Percentiles rank a stretch among this genome's conserved stretches.
Conservation (phyloP, 768 basidiomycete species). For the Sarcodon aspratus region DNA sequence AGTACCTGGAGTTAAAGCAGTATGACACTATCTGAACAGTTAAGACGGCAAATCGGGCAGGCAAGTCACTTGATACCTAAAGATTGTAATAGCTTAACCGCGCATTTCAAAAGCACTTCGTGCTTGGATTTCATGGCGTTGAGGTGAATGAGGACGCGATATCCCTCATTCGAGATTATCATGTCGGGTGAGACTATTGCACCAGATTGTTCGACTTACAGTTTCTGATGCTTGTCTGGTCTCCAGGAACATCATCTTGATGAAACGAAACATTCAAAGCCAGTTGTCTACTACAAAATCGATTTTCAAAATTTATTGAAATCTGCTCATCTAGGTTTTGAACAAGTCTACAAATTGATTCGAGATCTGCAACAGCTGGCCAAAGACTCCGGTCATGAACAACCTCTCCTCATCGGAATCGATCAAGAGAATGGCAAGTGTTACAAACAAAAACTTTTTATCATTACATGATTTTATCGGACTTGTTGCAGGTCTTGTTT, state of each 20-base stretch:
- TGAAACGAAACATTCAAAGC: conserved; percentile 59
- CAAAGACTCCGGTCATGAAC: conserved; percentile 40
- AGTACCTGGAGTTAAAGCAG: background rate
- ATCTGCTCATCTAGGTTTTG: conserved; percentile 25
- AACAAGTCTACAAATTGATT: conserved; percentile 38
- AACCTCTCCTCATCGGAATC: conserved; percentile 53
- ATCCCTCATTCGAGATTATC: conserved; percentile 48
- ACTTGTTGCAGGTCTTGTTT: conserved; percentile 42
- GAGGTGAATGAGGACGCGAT: conserved; percentile 38
- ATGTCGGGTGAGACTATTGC: conserved; percentile 33
- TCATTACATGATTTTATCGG: background rate
- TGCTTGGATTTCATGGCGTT: conserved; percentile 57
- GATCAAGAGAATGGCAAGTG: conserved; percentile 64
- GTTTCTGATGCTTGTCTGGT: background rate
- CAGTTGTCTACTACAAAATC: conserved; percentile 1
- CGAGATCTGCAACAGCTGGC: conserved; percentile 42
- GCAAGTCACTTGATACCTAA: conserved; percentile 3
- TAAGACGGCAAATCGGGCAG: conserved; percentile 19
- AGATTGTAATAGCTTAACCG: background rate
- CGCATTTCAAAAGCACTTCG: conserved; percentile 40
- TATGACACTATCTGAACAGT: conserved; percentile 8
- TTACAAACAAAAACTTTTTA: background rate
- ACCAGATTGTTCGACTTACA: no score
- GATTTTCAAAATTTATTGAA: no score
- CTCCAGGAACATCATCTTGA: conserved; percentile 44